Evolutionary conservation across 1,284 basidiomycete species (phyloP).

Genomic region (Malassezia arunalokei): DNA sequence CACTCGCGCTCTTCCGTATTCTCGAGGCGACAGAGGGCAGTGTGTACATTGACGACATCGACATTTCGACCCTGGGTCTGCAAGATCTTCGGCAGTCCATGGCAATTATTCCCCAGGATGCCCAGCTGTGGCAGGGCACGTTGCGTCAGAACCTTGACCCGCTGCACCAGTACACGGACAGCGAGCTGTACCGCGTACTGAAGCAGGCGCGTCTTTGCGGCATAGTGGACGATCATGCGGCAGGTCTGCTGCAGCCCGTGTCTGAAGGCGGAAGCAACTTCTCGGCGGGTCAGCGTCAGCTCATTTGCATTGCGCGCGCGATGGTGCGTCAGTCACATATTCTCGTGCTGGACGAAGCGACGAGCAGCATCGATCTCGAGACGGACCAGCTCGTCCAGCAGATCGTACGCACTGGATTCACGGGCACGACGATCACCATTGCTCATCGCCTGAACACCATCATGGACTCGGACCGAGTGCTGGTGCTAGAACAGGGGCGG

Average conservation of each 20-base stretch:
- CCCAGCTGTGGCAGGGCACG: slow-evolving; percentile 70
- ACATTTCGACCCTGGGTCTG: slow-evolving; percentile 70
- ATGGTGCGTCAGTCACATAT: slow-evolving; percentile 56
- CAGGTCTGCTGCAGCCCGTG: slow-evolving; percentile 63
- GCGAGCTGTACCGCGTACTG: slow-evolving; percentile 68
- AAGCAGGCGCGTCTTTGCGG: slow-evolving; percentile 59
- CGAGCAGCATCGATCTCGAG: slow-evolving; percentile 59
- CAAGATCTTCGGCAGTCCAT: slow-evolving; percentile 56
- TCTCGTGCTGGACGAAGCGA: slow-evolving; percentile 77
- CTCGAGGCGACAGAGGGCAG: slow-evolving; percentile 63
- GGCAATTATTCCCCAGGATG: slow-evolving; percentile 71
- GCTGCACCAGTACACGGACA: slow-evolving; percentile 57
- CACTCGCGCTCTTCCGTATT: slow-evolving; percentile 49
- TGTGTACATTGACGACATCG: slow-evolving; percentile 70
- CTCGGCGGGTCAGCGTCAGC: slow-evolving; percentile 63
- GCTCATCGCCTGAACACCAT: slow-evolving; percentile 78
- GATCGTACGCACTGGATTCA: slow-evolving; percentile 56
- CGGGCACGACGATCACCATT: slow-evolving; percentile 48
- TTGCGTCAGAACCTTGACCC: slow-evolving; percentile 76
- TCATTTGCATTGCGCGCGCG: slow-evolving; percentile 46
- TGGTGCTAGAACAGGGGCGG: slow-evolving; percentile 68
- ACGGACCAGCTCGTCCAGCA: slow-evolving; percentile 75
- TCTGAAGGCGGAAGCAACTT: slow-evolving; percentile 68
- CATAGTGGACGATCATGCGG: slow-evolving; percentile 61
- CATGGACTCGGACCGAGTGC: slow-evolving; percentile 67